Conservation (phyloP, 1,284 basidiomycete genomes). For the Abortiporus biennis region DNA sequence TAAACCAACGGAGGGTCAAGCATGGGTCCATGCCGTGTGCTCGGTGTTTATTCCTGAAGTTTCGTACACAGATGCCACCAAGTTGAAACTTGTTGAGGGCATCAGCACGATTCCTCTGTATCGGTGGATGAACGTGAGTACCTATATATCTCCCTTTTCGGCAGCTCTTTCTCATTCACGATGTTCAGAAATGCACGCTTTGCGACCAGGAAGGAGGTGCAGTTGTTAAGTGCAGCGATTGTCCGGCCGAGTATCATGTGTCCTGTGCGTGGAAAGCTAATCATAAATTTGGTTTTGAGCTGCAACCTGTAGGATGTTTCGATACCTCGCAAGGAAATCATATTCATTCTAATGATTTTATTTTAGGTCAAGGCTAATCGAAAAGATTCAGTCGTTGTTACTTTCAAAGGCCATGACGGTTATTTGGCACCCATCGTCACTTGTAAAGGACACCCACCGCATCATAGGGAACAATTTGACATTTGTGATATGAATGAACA, state of each 20-base stretch:
- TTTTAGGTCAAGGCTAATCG: constrained; percentile 68
- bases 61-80: constrained; percentile 67
- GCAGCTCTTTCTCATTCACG: background rate
- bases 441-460: constrained; percentile 77
- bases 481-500: constrained; percentile 82
- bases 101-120: constrained; percentile 66
- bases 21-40: constrained; percentile 91
- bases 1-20: constrained; percentile 92
- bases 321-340: background rate
- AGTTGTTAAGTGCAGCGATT: constrained; percentile 81
- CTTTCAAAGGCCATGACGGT: constrained; percentile 86
- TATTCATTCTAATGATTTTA: too few species aligned
- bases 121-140: constrained; percentile 61
- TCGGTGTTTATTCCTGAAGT: constrained; percentile 85
- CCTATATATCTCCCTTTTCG: background rate
- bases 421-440: constrained; percentile 77
- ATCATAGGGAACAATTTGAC: constrained; percentile 66
- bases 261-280: constrained; percentile 87
- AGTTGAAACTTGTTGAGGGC: constrained; percentile 81
- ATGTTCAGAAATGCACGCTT: constrained; percentile 55
- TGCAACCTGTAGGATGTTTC: constrained; percentile 61
- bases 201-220: constrained; percentile 69
- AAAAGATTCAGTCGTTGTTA: constrained; percentile 57
- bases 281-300: constrained; percentile 86
- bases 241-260: constrained; percentile 76